Evolutionary conservation across 768 basidiomycete genomes (phyloP), one percentile per base, ranked within the genome.

Genomic region (Clitopilus hobsonii): DNA sequence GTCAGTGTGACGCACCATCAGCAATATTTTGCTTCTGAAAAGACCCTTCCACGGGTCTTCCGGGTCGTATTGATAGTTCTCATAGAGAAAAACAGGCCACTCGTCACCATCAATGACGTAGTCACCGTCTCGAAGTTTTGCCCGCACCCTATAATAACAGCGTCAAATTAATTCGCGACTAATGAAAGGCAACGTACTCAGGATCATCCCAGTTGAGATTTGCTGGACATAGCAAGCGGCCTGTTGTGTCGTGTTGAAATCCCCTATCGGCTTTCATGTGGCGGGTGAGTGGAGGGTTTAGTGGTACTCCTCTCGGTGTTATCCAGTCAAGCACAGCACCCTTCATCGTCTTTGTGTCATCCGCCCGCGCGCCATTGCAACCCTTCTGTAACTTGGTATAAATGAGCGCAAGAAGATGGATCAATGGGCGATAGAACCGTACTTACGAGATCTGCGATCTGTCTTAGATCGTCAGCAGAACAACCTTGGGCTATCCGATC

Each of bases 371-470:
- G 5, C 62, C 51, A 32, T 58, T 57, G 5, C 55, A 48, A 13
- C 67, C 62, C 54, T 67, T 69, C 26, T 63, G 62, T 11, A 69
- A 49, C 67, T 69, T n/a, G n/a, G n/a, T n/a, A n/a, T n/a, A n/a
- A 23, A 23, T 16, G 22, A 45, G 5, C 14, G 22, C 22, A 3
- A 45, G 41, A 14, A 11, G 32, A 36, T 11, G 4, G 8, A 36
- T 14, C n/a, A 18, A 45, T 45, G 18, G 22, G 8, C n/a, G 18
- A 45, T 18, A 4, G 32, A 36, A 45, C 8, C n/a, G 10, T 20
- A 45, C 41, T 45, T 23, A 45, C 41, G 22, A 20, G n/a, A 20
- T 45, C 41, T 5, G 41, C 41, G 4, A 45, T 45, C 41, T 18
- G n/a, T 23, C 22, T 18, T 5, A 45, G 3, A 18, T 45, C 14